Evolutionary conservation across 768 basidiomycete species (phyloP).

Genomic region (Mycena crocata): DNA sequence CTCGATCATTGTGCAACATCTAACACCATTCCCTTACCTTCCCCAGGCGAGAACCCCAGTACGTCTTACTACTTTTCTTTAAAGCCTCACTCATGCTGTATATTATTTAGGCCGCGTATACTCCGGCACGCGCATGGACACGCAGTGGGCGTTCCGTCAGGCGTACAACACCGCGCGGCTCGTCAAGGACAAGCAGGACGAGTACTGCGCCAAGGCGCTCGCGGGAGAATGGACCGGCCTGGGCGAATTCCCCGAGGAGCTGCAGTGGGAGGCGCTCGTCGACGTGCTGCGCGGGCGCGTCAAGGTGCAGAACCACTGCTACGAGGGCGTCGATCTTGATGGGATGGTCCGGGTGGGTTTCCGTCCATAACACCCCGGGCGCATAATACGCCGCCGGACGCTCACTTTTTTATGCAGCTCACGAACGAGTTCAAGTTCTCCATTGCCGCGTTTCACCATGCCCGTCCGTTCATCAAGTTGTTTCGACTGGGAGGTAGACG

Average conservation of each 20-base stretch:
- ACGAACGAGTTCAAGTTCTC: constrained; percentile 87
- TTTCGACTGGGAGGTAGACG: no score
- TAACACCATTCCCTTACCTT: neutral
- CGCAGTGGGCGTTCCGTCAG: constrained; percentile 74
- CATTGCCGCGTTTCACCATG: constrained; percentile 82
- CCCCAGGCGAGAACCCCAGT: constrained; percentile 32
- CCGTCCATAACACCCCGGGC: neutral
- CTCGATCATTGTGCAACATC: neutral
- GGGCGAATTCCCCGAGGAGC: constrained; percentile 71
- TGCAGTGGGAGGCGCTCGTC: constrained; percentile 78
- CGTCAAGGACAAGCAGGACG: constrained; percentile 76
- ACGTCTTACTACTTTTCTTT: neutral
- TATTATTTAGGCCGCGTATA: constrained; percentile 49
- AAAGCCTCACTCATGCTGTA: neutral
- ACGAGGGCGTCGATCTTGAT: constrained; percentile 71
- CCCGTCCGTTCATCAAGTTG: constrained; percentile 44
- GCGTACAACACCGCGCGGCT: constrained; percentile 78
- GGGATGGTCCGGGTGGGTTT: constrained; percentile 68
- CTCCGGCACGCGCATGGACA: constrained; percentile 68
- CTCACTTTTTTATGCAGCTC: constrained; percentile 51
- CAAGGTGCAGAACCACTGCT: constrained; percentile 66
- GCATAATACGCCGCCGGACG: neutral
- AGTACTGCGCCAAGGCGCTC: constrained; percentile 66
- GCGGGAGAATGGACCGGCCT: constrained; percentile 55
- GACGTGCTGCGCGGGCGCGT: constrained; percentile 81